phyloP scores from a whole-genome alignment of 306 rosid species.

The Glycyrrhiza uralensis region DNA sequence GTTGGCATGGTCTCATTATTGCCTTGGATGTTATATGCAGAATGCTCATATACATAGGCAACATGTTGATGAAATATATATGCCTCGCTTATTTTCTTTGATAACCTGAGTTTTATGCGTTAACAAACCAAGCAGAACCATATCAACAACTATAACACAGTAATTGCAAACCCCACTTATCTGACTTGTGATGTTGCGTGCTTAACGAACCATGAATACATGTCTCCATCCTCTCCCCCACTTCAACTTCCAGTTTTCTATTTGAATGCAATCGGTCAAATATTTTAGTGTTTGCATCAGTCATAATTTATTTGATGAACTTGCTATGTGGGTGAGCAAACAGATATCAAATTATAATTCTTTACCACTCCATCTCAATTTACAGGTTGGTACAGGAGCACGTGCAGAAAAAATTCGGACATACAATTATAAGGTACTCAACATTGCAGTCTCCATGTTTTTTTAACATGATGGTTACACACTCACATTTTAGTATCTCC shows the following conservation, averaged over 20 bases:
- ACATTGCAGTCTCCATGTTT: slow-evolving; percentile 12
- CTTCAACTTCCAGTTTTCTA: not conserved
- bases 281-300: not conserved
- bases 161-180: not conserved
- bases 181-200: not conserved
- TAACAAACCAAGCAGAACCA: not conserved
- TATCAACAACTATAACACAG: not conserved
- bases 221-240: not conserved
- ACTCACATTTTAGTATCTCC: not conserved
- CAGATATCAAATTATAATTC: not conserved
- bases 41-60: not conserved
- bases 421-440: slow-evolving; percentile 80
- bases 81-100: not conserved
- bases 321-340: slow-evolving; percentile 8
- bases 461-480: not conserved
- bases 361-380: slow-evolving; percentile 10
- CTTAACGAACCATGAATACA: not conserved
- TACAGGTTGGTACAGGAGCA: slow-evolving; percentile 96
- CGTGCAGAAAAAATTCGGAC: slow-evolving; percentile 96
- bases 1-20: not conserved
- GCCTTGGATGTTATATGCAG: slow-evolving; percentile 12
- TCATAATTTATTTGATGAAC: not conserved
- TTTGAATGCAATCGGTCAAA: slow-evolving; percentile 3
- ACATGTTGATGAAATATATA: slow-evolving; percentile 4
- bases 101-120: not conserved